Conservation (phyloP, 345 rosid species). For the Eucalyptus shirleyi region DNA sequence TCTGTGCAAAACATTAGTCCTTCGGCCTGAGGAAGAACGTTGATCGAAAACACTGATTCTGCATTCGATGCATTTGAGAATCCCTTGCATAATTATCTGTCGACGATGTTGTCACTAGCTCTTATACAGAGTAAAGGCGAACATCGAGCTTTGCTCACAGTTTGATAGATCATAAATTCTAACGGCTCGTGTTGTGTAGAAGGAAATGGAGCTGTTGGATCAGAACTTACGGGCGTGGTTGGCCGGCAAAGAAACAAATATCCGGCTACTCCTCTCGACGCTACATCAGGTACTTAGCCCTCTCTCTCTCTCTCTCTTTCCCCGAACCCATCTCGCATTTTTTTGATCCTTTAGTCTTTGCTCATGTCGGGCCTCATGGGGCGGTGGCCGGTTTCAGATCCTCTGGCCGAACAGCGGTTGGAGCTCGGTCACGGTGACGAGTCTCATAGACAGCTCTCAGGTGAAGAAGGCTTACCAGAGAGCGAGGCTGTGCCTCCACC, state of each 20-base stretch:
- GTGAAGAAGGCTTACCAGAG: conserved; percentile 91
- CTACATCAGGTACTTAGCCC: conserved; percentile 24
- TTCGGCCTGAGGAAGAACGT: neutral
- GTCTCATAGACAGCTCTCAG: conserved; percentile 53
- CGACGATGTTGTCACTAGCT: neutral
- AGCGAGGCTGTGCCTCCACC: conserved; percentile 91
- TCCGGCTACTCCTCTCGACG: conserved; percentile 65
- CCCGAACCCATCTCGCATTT: neutral
- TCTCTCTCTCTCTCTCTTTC: neutral
- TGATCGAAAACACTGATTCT: neutral
- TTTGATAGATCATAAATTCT: neutral
- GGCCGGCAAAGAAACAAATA: conserved; percentile 63
- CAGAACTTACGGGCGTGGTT: conserved; percentile 67
- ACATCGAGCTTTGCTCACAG: neutral
- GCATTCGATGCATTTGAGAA: neutral
- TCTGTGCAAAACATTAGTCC: neutral
- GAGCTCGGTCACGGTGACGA: conserved; percentile 40
- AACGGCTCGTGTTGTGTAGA: neutral
- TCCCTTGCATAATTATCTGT: neutral
- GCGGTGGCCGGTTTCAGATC: conserved; percentile 21
- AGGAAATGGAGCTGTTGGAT: conserved; percentile 42
- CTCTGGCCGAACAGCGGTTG: conserved; percentile 76
- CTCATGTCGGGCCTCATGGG: neutral
- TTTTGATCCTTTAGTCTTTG: neutral
- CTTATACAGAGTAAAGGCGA: neutral